Evolutionary conservation across 2,329 filamentous ascomycete genomes (phyloP), one percentile per base, ranked within the genome.

Genomic region (Juglanconis sp.): DNA sequence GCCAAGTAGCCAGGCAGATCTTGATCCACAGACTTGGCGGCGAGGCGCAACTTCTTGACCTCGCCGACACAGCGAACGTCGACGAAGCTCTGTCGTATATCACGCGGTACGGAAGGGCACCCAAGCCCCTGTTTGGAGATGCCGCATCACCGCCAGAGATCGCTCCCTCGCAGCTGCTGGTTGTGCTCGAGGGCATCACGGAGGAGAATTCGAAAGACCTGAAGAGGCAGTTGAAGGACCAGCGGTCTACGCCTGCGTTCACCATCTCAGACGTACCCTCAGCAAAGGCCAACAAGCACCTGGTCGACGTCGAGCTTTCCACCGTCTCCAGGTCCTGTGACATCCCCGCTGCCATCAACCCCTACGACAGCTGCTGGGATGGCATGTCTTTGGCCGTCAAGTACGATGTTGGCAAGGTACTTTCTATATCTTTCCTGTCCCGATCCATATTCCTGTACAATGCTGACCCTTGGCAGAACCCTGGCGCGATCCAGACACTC

Each of bases 151-250:
- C 48, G 3, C 59, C 70, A 4, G 68, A 73, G 10, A 65, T 62
- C 10, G 68, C 73, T 53, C 77, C 79, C 5, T 64, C 73, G 56
- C 86, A 90, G 71, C 77, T 89, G 44, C 73, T 89, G 32, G 73
- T 88, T 55, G 72, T 85, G 65, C 74, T 88, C 54, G 81, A 87
- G 68, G 84, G 86, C 67, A 75, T 82, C 72, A 79, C 77, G 17
- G 66, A 74, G 15, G 68, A 77, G 47, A 78, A 81, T 51, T 74
- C 78, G 55, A 66, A 71, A 54, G 65, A 69, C 46, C 58, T 82
- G 31, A 74, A 78, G 59, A 72, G 77, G n/a, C 74, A 78, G 7
- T 72, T 80, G 54, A 70, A 64, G 44, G 64, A 67, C 17, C 61
- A 72, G 34, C 66, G 68, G 11, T 67, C 75, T 30, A 70, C 75